Conservation (phyloP, 2,329 filamentous ascomycete species). For the Leptoxyphium fumago region DNA sequence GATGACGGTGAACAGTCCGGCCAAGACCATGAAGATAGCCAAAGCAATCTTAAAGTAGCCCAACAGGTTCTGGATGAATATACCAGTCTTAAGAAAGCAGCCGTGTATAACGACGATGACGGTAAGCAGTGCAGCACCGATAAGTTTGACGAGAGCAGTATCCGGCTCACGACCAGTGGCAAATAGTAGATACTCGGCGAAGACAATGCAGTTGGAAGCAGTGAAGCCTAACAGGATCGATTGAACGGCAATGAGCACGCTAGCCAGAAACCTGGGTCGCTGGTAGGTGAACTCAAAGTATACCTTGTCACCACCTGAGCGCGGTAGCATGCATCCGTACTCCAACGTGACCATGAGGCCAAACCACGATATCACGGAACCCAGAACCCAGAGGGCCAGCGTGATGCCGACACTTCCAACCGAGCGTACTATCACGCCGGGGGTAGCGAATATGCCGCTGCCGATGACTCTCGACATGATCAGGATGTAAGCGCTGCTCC, state of each 20-base stretch:
- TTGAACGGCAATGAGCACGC: conserved; percentile 45
- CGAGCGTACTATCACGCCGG: conserved; percentile 40
- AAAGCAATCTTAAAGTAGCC: conserved; percentile 53
- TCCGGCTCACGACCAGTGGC: conserved; percentile 47
- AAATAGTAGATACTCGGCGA: conserved; percentile 55
- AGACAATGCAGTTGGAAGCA: conserved; percentile 52
- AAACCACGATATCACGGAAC: conserved; percentile 45
- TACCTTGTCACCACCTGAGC: conserved; percentile 52
- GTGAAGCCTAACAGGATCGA: conserved; percentile 49
- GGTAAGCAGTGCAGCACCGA: conserved; percentile 53
- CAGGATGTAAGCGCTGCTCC: conserved; percentile 45
- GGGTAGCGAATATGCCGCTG: conserved; percentile 52
- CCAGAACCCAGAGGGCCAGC: conserved; percentile 48
- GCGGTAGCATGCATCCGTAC: conserved; percentile 49
- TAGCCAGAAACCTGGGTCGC: conserved; percentile 45
- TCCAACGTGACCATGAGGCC: conserved; percentile 53
- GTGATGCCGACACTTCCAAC: conserved; percentile 48
- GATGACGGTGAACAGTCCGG: conserved; percentile 42
- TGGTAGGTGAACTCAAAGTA: conserved; percentile 52
- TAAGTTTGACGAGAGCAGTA: conserved; percentile 52
- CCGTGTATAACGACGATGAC: conserved; percentile 52
- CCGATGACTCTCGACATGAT: conserved; percentile 54
- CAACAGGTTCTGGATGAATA: conserved; percentile 52
- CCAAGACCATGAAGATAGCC: conserved; percentile 49
- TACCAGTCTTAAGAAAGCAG: conserved; percentile 47